These are phyloP conservation scores for Penicillium bovifimosum DNA, from an alignment of 495 filamentous ascomycete species.

Conservation along the genomic window DNA sequence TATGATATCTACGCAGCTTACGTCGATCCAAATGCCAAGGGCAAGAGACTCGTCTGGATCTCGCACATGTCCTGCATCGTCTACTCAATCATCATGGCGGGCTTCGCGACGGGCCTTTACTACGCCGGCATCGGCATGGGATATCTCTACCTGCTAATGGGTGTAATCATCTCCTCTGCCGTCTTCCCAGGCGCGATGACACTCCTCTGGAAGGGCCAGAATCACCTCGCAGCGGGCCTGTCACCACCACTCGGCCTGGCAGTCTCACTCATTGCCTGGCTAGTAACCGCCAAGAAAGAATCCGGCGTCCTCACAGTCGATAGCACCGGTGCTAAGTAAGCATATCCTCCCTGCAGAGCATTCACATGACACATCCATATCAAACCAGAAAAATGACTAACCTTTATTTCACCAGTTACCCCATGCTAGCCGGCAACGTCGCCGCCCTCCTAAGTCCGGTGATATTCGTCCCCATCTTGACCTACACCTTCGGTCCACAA, in stretches of 20 bases:
- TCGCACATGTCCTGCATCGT: conserved; percentile 69
- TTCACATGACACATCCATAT: background rate
- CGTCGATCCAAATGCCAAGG: conserved; percentile 54
- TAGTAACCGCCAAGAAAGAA: conserved; percentile 79
- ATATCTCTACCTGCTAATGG: conserved; percentile 84
- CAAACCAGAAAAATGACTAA: background rate
- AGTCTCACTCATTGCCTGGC: conserved; percentile 78
- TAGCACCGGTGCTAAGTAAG: conserved; percentile 70
- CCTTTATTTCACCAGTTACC: conserved; percentile 44
- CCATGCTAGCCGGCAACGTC: conserved; percentile 85
- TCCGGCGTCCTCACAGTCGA: conserved; percentile 67
- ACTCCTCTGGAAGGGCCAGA: conserved; percentile 78
- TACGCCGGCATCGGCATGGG: conserved; percentile 66
- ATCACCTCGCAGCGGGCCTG: conserved; percentile 67
- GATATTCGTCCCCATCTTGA: conserved; percentile 74
- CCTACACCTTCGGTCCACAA: conserved; percentile 64
- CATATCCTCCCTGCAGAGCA: conserved; percentile 6
- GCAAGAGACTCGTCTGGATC: conserved; percentile 79
- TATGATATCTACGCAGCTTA: conserved; percentile 82
- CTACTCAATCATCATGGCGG: conserved; percentile 81
- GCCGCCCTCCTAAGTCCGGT: conserved; percentile 75
- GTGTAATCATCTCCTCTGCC: conserved; percentile 80
- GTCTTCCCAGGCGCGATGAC: conserved; percentile 80
- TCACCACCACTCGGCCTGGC: conserved; percentile 73
- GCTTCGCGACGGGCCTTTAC: conserved; percentile 74